Base-by-base conservation (phyloP, 176 grass and related monocot species). In the Eleusine indica region DNA sequence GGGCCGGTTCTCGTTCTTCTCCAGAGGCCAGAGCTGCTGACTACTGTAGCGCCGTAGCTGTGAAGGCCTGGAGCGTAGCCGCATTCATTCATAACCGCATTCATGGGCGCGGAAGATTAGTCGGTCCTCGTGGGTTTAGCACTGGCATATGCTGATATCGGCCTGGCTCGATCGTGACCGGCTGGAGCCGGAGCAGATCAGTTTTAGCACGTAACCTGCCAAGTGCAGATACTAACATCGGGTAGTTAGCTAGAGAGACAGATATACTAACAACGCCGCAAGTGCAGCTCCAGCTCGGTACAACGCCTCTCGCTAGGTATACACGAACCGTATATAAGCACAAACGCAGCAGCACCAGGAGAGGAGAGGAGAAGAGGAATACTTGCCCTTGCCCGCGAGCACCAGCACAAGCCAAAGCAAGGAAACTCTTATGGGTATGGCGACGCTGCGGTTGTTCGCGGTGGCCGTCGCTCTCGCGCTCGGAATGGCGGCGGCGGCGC, bases 391-490 rank as follows among this genome's bases (percentile, higher is more conserved):
- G 2, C 42, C 6, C 16, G 9, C 3, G 25, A 53, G 4, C 51
- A 53, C 51, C 4, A 17, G 51, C 13, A 49, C 11, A 12, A 19
- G 18, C n/a, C 25, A 38, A 53, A 44, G 30, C 25, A 28, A 13
- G 25, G 2, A 35, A 2, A 35, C 32, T 35, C 32, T 35, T 35
- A 35, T 35, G 32, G 32, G 32, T 35, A 35, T 91, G 92, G 77
- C 86, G 35, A 39, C 15, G 69, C 28, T 67, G 63, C 69, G 71
- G 72, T 35, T 66, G 47, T 3, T 46, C 0, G 32, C 54, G 2
- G 67, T 68, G 30, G 82, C 64, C 32, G 19, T 87, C 46, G 82
- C 56, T 60, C 53, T 90, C n/a, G 69, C 85, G 67, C 12, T 76
- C 22, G 86, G 32, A 47, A 76, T 39, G 32, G 32, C 32, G 42